Evolutionary conservation across 2,329 filamentous ascomycete species (phyloP), one percentile per base, ranked within the genome.

Genomic region (Fusarium sp.): DNA sequence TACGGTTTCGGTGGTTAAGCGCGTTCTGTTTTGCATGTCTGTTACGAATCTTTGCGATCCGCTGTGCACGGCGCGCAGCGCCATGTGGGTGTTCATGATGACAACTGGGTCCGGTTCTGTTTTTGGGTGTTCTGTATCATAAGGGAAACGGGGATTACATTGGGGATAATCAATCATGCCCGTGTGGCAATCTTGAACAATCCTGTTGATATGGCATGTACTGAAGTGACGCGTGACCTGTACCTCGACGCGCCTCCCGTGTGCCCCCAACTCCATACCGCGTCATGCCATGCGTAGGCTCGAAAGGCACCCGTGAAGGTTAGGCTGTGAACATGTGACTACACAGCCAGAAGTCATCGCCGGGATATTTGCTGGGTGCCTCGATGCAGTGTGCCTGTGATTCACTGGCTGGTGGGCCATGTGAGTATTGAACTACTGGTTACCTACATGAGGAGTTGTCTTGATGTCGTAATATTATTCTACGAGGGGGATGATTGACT

Each of bases 1-100:
- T 95, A 94, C 86, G 91, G 92, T 85, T 94, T 94, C 87, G 92
- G 92, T 87, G 92, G 91, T 87, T 95, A 92, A 89, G 61, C 64
- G 58, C 64, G 20, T 61, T 56, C 13, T 69, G 54, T 70, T 64
- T 74, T 77, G 67, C 74, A 76, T 79, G 74, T 74, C 71, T 77
- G 71, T 80, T 79, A 80, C 70, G 78, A 81, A 75, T 75, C 63
- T 73, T 75, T 74, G 74, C 69, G 72, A 63, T 57, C 59, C 42
- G 60, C 42, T 54, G 58, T 65, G 61, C 54, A 62, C 50, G 61
- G 29, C 53, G 62, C 62, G 71, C 69, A 62, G 61, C 65, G 61
- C 67, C 67, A 72, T 72, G 72, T 70, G 73, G 79, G 78, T 80
- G 78, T 81, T 80, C 77, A 81, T 77, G 79, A 81, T 77, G 78